Evolutionary conservation across 306 rosid genomes (phyloP), one percentile per base, ranked within the genome.

Genomic region (Prunus davidiana): DNA sequence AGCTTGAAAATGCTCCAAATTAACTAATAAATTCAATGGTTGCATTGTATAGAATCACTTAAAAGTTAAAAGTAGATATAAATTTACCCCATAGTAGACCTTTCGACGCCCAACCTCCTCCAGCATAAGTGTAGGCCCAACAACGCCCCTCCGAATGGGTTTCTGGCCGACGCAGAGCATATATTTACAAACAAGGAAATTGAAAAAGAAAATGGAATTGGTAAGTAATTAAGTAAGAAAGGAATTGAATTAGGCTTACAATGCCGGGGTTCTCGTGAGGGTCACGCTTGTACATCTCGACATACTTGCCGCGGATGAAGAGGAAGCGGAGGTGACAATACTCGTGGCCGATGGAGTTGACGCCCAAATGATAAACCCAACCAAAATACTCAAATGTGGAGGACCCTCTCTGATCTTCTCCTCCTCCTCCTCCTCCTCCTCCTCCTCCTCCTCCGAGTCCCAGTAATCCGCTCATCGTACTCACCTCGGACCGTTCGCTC

Each of bases 111-210:
- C 98, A 32, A 85, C 58, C 68, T 90, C 96, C 80, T 92, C 91
- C 68, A 95, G 88, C 92, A 88, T 81, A 12, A 95, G 89, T n/a
- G 98, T 86, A n/a, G 92, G 89, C 57, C 98, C 97, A 30, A 89
- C 82, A 54, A 92, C 91, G 69, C 98, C 98, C 46, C 77, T 87
- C 84, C 98, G 85, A 69, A 95, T 89, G 28, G 98, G 97, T 84
- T 88, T 87, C 98, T 95, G 78, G 55, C 79, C 72, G 74, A 38
- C 49, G 45, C 13, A 57, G 49, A 43, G 67, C 43, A 30, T 7
- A 28, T 1, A 68, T 5, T 13, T 6, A 5, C 24, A 43, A 47
- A 4, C 27, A 12, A 66, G 30, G 55, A 66, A 58, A 43, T 73
- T 24, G 20, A 10, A 45, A 71, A 57, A 58, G 2, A 27, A 19